These are phyloP conservation scores for Annulohypoxylon stygium DNA, from an alignment of 495 filamentous ascomycete species.

Conservation along the genomic window DNA sequence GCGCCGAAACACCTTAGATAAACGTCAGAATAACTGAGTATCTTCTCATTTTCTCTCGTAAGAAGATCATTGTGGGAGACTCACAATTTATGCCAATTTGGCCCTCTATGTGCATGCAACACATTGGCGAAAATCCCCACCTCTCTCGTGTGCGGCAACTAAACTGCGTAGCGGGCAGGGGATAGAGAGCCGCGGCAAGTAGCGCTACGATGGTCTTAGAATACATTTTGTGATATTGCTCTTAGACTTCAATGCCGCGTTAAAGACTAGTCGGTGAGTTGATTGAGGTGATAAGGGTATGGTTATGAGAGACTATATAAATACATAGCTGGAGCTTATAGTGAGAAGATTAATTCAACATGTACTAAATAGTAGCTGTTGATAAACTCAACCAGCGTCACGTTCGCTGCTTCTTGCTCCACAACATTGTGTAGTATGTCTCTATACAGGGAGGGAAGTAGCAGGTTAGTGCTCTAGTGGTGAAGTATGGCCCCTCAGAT, in stretches of 20 bases:
- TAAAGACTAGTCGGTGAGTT: background rate
- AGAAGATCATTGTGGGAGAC: background rate
- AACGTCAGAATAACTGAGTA: background rate
- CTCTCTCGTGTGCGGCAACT: conserved; percentile 41
- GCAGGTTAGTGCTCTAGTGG: background rate
- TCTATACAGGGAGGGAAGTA: background rate
- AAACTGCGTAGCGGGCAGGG: conserved; percentile 32
- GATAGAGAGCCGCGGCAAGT: conserved; percentile 36
- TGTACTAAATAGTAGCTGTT: background rate
- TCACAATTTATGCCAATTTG: conserved; percentile 51
- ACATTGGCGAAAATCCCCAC: conserved; percentile 46
- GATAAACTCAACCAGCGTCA: conserved; percentile 17
- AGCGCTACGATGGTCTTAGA: conserved; percentile 25
- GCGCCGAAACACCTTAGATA: conserved; percentile 41
- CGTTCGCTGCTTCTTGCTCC: background rate
- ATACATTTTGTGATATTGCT: conserved; percentile 30
- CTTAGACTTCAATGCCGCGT: background rate
- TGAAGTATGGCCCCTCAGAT: background rate
- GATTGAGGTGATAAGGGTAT: background rate
- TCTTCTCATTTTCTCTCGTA: background rate
- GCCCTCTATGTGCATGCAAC: conserved; percentile 49
- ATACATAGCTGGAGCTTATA: conserved; percentile 24
- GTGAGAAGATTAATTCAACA: background rate
- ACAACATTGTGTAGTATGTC: background rate
- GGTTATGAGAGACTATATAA: background rate